A percentile compares a stretch with the other conserved stretches of the same genome.
Evolutionary conservation across 2,329 filamentous ascomycete species (phyloP).

Genomic region (Tolypocladium amazonense): DNA sequence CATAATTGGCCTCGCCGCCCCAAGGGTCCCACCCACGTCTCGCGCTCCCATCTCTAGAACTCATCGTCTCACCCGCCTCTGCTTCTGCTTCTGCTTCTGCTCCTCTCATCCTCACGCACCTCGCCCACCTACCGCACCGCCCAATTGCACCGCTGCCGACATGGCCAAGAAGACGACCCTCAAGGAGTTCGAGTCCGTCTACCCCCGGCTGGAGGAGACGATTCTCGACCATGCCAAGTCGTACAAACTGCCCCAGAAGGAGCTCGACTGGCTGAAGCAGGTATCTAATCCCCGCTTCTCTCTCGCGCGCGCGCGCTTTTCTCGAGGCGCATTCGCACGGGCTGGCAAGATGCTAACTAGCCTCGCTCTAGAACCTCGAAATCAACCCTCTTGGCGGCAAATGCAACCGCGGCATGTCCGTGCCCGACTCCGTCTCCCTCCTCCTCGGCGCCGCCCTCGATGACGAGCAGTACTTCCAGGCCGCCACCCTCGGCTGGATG

Average conservation of each 20-base stretch:
- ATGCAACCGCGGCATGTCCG: conserved; percentile 97
- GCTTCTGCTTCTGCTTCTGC: background rate
- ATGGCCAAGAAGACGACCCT: conserved; percentile 67
- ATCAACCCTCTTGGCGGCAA: conserved; percentile 89
- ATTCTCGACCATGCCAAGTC: conserved; percentile 66
- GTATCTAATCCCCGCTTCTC: conserved; percentile 32
- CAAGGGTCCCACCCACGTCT: background rate
- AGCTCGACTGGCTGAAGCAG: conserved; percentile 77
- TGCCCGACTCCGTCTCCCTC: conserved; percentile 79
- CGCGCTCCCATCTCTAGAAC: background rate
- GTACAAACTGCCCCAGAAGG: conserved; percentile 75
- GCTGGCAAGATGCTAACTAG: conserved; percentile 32
- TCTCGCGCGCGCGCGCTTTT: background rate
- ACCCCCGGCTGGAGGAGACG: conserved; percentile 75
- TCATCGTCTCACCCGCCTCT: background rate
- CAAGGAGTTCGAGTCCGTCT: conserved; percentile 81
- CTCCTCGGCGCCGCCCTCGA: conserved; percentile 62
- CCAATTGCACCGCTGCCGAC: conserved; percentile 9
- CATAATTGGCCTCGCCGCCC: background rate
- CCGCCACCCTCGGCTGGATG: conserved; percentile 89
- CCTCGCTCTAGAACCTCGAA: conserved; percentile 54
- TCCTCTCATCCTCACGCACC: background rate
- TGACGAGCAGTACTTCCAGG: conserved; percentile 77
- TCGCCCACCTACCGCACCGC: background rate
- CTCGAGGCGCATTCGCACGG: background rate